These are phyloP conservation scores for Serendipita sp. DNA, from an alignment of 768 basidiomycete species.

Conservation along the genomic window DNA sequence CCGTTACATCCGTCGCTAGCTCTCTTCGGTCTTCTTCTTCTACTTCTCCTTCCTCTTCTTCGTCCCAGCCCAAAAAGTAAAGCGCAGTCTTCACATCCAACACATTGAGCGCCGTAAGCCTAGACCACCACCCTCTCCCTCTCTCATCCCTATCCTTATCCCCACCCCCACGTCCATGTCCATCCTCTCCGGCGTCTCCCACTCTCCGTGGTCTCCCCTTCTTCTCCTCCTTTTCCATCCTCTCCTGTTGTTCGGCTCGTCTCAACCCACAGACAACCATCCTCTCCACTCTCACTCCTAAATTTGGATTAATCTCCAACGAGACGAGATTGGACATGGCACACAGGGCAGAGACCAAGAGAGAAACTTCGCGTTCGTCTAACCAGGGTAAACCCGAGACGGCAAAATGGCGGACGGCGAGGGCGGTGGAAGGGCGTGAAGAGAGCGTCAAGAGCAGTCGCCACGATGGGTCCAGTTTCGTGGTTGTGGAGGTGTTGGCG, in stretches of 20 bases:
- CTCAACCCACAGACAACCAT: background rate
- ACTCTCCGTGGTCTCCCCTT: background rate
- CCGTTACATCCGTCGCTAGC: background rate
- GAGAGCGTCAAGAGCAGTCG: background rate
- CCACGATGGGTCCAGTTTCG: background rate
- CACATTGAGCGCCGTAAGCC: background rate
- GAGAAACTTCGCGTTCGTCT: background rate
- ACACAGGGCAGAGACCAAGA: background rate
- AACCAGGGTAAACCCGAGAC: background rate
- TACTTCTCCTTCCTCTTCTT: background rate
- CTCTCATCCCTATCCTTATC: no score
- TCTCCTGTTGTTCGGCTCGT: background rate
- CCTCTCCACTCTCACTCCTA: background rate
- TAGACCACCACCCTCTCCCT: background rate
- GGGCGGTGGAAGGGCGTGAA: background rate
- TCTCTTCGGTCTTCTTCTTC: background rate
- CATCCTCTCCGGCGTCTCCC: no score
- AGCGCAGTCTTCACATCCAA: background rate
- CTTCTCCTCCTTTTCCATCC: background rate
- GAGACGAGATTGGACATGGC: background rate
- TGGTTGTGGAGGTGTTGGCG: background rate
- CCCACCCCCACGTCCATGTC: no score
- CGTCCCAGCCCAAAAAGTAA: background rate
- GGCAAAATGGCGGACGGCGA: background rate
- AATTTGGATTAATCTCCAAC: background rate